Evolutionary conservation across 371 early-diverging fungal species (phyloP).

Genomic region (Mucor circinelloides): DNA sequence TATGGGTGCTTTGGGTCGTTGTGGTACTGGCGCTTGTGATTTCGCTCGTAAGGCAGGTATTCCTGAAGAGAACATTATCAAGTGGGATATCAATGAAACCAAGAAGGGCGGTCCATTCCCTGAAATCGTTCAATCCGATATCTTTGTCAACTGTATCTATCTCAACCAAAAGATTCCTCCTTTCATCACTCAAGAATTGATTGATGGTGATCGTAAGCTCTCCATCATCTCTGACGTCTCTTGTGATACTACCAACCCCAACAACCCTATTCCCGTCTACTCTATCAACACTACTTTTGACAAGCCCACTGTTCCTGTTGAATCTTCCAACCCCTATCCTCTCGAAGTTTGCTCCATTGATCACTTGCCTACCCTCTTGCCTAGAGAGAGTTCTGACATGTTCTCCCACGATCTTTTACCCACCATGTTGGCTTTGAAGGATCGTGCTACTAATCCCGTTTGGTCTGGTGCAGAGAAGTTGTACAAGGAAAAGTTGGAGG

Average conservation of each 20-base stretch:
- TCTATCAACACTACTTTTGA: constrained; percentile 90
- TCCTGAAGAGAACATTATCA: constrained; percentile 84
- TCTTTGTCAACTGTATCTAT: constrained; percentile 99
- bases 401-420: constrained; percentile 89
- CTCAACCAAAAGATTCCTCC: constrained; percentile 90
- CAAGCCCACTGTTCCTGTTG: constrained; percentile 79
- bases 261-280: constrained; percentile 97
- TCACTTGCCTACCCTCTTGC: constrained; percentile 93
- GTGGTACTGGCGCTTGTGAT: constrained; percentile 90
- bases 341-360: constrained; percentile 95
- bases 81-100: constrained; percentile 97
- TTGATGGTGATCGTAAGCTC: constrained; percentile 72
- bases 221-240: constrained; percentile 92
- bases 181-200: constrained; percentile 83
- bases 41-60: constrained; percentile 86
- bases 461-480: constrained; percentile 89
- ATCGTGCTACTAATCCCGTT: constrained; percentile 68
- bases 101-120: constrained; percentile 92
- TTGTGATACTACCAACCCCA: constrained; percentile 96
- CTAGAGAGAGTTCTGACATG: constrained; percentile 89
- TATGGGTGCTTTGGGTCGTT: constrained; percentile 97
- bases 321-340: constrained; percentile 61
- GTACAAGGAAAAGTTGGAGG: constrained; percentile 75
- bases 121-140: constrained; percentile 85
- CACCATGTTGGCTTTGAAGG: constrained; percentile 70